Conservation (phyloP, 345 rosid species). For the Populus alba region DNA sequence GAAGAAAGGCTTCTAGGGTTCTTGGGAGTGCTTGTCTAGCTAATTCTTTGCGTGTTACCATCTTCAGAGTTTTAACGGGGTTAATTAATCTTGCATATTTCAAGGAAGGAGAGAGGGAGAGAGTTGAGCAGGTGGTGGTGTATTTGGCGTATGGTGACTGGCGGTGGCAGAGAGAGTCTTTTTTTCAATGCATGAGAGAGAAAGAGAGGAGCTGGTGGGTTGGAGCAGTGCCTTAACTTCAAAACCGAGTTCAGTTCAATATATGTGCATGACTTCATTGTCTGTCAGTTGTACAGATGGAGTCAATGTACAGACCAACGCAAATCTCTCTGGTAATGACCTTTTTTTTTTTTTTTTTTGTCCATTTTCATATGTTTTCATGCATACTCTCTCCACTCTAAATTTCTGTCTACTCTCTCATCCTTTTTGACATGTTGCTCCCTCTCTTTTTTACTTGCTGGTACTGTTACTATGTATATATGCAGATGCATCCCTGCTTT, state of each 20-base stretch:
- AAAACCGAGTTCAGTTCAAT: slow-evolving; percentile 12
- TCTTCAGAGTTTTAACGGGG: too few species aligned
- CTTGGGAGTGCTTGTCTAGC: slow-evolving; percentile 12
- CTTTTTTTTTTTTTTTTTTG: slow-evolving; percentile 2
- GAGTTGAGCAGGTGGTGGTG: not conserved
- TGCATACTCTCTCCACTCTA: not conserved
- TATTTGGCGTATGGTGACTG: not conserved
- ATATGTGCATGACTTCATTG: slow-evolving; percentile 36
- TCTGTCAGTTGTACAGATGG: slow-evolving; percentile 27
- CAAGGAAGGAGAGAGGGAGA: slow-evolving; percentile 5
- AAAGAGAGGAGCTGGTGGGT: not conserved
- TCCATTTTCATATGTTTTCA: not conserved
- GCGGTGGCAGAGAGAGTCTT: not conserved
- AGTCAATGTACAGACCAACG: not conserved
- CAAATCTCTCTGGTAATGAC: slow-evolving; percentile 4
- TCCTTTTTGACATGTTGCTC: not conserved
- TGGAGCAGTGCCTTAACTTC: slow-evolving; percentile 1
- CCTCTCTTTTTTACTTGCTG: not conserved
- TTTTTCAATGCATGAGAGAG: not conserved
- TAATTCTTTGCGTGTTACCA: slow-evolving; percentile 4
- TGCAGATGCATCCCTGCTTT: too few species aligned
- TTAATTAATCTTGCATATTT: not conserved
- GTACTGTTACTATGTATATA: too few species aligned
- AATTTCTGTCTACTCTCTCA: not conserved
- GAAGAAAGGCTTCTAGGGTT: not conserved